Percentiles rank a stretch among this genome's conserved stretches.
Evolutionary conservation across 2,329 filamentous ascomycete genomes (phyloP).

Genomic region (Monosporascus sp.): DNA sequence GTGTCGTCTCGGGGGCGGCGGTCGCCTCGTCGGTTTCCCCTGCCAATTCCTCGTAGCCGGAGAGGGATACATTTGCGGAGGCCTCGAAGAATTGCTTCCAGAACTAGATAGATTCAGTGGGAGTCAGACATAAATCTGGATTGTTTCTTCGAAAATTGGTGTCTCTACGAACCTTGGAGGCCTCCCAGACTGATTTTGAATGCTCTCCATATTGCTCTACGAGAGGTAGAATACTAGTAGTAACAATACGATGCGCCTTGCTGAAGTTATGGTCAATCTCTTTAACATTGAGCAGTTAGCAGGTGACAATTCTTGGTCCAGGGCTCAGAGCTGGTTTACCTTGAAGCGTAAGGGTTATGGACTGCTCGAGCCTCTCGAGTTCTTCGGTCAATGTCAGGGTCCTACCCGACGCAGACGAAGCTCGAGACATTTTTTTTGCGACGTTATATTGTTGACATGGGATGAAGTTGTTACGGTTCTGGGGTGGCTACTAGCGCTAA

Average conservation of each 20-base stretch:
- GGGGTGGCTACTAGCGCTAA: background rate
- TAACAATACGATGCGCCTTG: constrained; percentile 92
- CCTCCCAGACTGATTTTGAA: constrained; percentile 92
- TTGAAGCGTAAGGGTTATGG: constrained; percentile 92
- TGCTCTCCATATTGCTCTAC: constrained; percentile 95
- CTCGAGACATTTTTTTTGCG: constrained; percentile 43
- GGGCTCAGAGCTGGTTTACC: constrained; percentile 40
- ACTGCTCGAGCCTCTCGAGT: constrained; percentile 91
- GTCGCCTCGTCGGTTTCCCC: constrained; percentile 58
- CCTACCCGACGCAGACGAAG: constrained; percentile 41
- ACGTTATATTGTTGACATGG: constrained; percentile 5
- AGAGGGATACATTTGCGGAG: constrained; percentile 93
- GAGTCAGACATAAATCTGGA: constrained; percentile 1
- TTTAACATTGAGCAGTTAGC: constrained; percentile 38
- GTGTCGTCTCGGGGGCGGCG: constrained; percentile 45
- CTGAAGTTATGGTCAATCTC: constrained; percentile 99
- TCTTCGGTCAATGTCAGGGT: constrained; percentile 84
- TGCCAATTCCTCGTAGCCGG: constrained; percentile 81
- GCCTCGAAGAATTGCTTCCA: constrained; percentile 99
- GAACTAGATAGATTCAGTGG: constrained; percentile 52
- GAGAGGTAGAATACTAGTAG: constrained; percentile 83
- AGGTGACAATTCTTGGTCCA: background rate
- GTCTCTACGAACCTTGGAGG: constrained; percentile 65
- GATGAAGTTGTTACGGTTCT: constrained; percentile 1
- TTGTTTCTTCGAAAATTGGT: background rate